These are phyloP conservation scores for Mycena crocata DNA, from an alignment of 768 basidiomycete species.

Conservation along the genomic window DNA sequence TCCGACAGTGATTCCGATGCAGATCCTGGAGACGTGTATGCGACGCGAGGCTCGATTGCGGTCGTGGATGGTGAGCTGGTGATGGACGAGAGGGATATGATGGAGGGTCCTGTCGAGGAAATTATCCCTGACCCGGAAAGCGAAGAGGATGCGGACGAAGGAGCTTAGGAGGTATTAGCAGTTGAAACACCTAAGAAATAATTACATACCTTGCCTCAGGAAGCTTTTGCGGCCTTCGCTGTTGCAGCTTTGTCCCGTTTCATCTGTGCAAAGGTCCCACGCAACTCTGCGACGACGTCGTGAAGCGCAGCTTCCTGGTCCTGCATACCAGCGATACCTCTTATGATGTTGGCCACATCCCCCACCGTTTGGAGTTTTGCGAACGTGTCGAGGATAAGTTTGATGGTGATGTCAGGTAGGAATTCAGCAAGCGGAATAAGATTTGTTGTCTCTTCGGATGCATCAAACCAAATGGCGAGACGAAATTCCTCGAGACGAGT, in stretches of 20 bases:
- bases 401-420: constrained; percentile 5
- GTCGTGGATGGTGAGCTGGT: constrained; percentile 4
- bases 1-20: background rate
- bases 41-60: background rate
- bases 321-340: background rate
- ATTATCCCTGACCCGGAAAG: background rate
- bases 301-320: background rate
- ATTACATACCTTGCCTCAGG: background rate
- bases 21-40: background rate
- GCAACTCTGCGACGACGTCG: background rate
- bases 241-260: background rate
- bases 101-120: constrained; percentile 8
- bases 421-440: constrained; percentile 12
- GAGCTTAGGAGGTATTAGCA: background rate
- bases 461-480: background rate
- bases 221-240: background rate
- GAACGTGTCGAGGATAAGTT: background rate
- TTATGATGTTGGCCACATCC: too few relatives aligned
- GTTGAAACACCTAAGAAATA: background rate
- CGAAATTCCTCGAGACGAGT: constrained; percentile 7
- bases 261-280: background rate
- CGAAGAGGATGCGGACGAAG: background rate
- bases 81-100: constrained; percentile 13
- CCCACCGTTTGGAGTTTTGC: background rate
- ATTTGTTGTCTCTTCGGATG: background rate